Conservation (phyloP, 805 yeast genomes). For the Isabelozyma rhagii region DNA sequence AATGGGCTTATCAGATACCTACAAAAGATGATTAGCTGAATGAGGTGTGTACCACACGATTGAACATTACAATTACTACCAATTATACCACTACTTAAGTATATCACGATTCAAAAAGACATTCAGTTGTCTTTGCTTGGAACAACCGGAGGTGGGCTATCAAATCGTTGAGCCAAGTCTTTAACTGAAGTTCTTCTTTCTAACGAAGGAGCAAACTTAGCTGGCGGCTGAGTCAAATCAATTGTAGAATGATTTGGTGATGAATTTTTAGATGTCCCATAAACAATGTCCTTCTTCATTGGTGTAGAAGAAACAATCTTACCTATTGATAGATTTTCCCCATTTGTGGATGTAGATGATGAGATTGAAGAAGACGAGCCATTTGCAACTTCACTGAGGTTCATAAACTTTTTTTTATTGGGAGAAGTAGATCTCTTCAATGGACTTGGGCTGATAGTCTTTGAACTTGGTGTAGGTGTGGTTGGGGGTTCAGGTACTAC, state of each 20-base stretch:
- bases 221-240: conserved; percentile 28
- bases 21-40: no score
- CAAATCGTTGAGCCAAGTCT: conserved; percentile 28
- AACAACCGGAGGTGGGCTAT: conserved; percentile 12
- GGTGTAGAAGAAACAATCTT: conserved; percentile 22
- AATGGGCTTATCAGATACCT: no score
- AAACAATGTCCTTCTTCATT: conserved; percentile 23
- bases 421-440: conserved; percentile 39
- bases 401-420: conserved; percentile 28
- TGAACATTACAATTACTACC: background rate
- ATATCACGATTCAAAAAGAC: no score
- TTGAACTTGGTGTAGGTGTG: conserved; percentile 17
- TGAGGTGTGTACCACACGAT: background rate
- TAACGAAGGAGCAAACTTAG: conserved; percentile 19
- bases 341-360: background rate
- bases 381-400: conserved; percentile 9
- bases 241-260: conserved; percentile 7
- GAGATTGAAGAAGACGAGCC: conserved; percentile 1
- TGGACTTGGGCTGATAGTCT: conserved; percentile 2
- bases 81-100: no score
- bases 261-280: conserved; percentile 7
- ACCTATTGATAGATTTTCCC: conserved; percentile 3
- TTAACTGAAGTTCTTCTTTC: conserved; percentile 32
- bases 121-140: conserved; percentile 4
- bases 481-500: conserved; percentile 1